Conservation (phyloP, 441 rosid species). For the Euphorbia celastroides region DNA sequence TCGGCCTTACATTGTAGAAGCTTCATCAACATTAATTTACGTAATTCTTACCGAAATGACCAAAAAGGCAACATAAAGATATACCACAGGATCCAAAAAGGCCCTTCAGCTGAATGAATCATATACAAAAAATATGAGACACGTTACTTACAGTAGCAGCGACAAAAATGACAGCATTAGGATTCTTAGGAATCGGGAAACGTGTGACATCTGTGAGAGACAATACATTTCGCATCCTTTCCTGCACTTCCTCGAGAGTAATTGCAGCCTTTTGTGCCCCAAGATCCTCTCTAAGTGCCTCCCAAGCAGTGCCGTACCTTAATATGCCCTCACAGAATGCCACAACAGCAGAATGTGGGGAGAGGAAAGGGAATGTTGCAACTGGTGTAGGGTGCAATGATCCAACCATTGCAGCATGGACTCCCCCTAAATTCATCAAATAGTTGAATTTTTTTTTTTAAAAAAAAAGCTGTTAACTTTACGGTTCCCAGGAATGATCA, state of each 20-base stretch:
- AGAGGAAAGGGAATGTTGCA: conserved; percentile 91
- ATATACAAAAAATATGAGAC: too few relatives aligned
- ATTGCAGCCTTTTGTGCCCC: conserved; percentile 54
- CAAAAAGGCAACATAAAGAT: too few relatives aligned
- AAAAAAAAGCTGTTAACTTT: conserved; percentile 5
- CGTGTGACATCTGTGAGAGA: conserved; percentile 98
- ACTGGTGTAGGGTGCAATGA: conserved; percentile 89
- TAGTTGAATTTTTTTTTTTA: too few relatives aligned
- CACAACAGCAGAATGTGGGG: conserved; percentile 97
- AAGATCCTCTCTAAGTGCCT: conserved; percentile 83
- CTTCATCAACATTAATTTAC: too few relatives aligned
- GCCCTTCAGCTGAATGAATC: too few relatives aligned
- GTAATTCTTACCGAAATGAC: too few relatives aligned
- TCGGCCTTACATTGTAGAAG: too few relatives aligned
- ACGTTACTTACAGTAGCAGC: conserved; percentile 86
- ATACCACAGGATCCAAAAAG: too few relatives aligned
- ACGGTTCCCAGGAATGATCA: not conserved
- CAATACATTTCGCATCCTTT: conserved; percentile 81
- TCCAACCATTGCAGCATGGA: conserved; percentile 99
- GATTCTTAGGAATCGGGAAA: conserved; percentile 81
- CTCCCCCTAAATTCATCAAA: conserved; percentile 66
- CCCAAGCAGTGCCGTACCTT: conserved; percentile 94
- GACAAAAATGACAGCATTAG: conserved; percentile 75
- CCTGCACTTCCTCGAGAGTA: conserved; percentile 91
- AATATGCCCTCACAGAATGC: conserved; percentile 97